Evolutionary conservation across 1,139 yeast species (phyloP).

Genomic region (Sugiyamaella castrensis): DNA sequence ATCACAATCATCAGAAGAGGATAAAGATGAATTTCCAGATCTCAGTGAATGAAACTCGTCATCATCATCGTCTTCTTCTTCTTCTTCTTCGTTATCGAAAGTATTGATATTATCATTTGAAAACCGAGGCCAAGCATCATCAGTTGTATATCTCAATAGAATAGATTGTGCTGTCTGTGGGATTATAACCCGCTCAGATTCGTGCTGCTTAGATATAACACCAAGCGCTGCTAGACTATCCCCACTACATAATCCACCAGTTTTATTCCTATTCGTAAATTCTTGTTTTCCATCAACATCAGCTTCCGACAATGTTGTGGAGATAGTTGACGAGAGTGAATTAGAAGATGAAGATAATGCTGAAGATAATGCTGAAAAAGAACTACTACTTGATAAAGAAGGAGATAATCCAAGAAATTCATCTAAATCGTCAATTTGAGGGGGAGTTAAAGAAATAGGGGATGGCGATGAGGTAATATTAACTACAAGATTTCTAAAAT

Average conservation of each 20-base stretch:
- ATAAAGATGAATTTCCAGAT: neutral
- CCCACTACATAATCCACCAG: constrained; percentile 7
- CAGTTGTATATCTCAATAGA: constrained; percentile 1
- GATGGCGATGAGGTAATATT: neutral
- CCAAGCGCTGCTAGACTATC: constrained; percentile 10
- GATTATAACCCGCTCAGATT: too few relatives aligned
- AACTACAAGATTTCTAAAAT: neutral
- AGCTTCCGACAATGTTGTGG: constrained; percentile 2
- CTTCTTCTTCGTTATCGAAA: constrained; percentile 9
- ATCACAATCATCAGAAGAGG: neutral
- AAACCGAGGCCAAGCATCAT: neutral
- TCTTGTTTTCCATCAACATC: neutral
- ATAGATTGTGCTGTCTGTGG: too few relatives aligned
- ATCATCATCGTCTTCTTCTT: constrained; percentile 11
- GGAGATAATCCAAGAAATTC: too few relatives aligned
- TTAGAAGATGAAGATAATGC: neutral
- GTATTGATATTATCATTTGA: too few relatives aligned
- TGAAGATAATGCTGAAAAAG: neutral
- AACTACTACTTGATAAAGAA: neutral
- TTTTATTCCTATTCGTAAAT: neutral
- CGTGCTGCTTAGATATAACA: neutral
- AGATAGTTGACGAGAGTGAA: neutral
- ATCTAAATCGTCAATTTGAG: too few relatives aligned
- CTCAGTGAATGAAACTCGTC: constrained; percentile 1
- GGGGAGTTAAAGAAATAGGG: neutral